Conservation (phyloP, 192 early-diverging fungal genomes). For the Coemansia sp. region DNA sequence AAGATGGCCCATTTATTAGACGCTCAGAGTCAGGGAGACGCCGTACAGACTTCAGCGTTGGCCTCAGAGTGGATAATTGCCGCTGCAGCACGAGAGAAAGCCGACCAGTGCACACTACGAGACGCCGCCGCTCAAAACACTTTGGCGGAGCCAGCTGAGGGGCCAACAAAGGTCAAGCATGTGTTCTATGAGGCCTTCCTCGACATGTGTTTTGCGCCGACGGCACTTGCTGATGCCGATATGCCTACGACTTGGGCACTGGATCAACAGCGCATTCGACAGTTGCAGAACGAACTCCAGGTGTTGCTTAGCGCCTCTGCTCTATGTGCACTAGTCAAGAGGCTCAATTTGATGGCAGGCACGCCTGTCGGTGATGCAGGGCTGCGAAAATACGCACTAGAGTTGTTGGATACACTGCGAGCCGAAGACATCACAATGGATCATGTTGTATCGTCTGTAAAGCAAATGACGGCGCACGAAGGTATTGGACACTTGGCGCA, state of each 20-base stretch:
- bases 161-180: conserved; percentile 2
- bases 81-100: conserved; percentile 3
- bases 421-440: conserved; percentile 25
- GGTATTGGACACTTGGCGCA: conserved; percentile 7
- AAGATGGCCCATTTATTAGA: conserved; percentile 19
- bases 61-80: conserved; percentile 24
- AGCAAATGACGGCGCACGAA: background rate
- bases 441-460: conserved; percentile 3
- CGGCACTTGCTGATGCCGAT: background rate
- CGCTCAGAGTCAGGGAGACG: background rate
- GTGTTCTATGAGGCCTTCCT: conserved; percentile 33
- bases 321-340: conserved; percentile 11
- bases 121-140: background rate
- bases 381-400: conserved; percentile 2
- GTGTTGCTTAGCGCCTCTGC: conserved; percentile 20
- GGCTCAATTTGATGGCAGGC: background rate
- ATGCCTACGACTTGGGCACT: conserved; percentile 18
- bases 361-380: background rate
- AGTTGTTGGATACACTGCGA: conserved; percentile 8
- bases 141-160: background rate
- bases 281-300: conserved; percentile 37
- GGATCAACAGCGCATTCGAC: conserved; percentile 20
- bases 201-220: conserved; percentile 29
- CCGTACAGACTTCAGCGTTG: background rate
- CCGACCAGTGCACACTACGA: conserved; percentile 1